A percentile compares a stretch with the other conserved stretches of the same genome.
These are phyloP conservation scores for Raphanus sativus DNA, from an alignment of 345 rosid genomes.

Conservation along the genomic window DNA sequence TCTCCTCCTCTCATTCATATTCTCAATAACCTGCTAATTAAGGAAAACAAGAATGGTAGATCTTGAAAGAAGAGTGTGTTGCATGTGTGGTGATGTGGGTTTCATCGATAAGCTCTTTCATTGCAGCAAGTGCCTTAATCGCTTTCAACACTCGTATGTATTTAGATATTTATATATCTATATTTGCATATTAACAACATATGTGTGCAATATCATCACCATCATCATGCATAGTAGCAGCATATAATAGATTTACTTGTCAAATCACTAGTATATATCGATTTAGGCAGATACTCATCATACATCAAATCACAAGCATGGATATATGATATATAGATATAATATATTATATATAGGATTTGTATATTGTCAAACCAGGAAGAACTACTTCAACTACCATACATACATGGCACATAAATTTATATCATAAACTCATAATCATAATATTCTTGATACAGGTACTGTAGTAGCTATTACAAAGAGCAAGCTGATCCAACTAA, in stretches of 20 bases:
- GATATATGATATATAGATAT: background rate
- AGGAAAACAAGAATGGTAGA: constrained; percentile 62
- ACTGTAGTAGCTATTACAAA: constrained; percentile 85
- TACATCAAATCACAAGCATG: constrained; percentile 30
- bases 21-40: constrained; percentile 19
- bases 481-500: constrained; percentile 65
- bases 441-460: constrained; percentile 46
- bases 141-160: constrained; percentile 90
- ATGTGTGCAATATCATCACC: constrained; percentile 1
- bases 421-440: constrained; percentile 14
- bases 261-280: background rate
- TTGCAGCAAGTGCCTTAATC: constrained; percentile 81
- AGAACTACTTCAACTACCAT: constrained; percentile 23
- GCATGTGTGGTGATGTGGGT: constrained; percentile 99
- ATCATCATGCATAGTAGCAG: constrained; percentile 15
- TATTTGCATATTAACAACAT: background rate
- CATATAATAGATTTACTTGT: background rate
- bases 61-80: constrained; percentile 69
- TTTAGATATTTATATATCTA: background rate
- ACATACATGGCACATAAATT: background rate
- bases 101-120: constrained; percentile 94
- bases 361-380: constrained; percentile 19
- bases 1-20: constrained; percentile 9
- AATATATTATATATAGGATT: background rate
- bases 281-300: constrained; percentile 19